These are phyloP conservation scores for Bolboschoenoplectus hybrid DNA, from an alignment of 202 grass and related monocot species.

Conservation along the genomic window DNA sequence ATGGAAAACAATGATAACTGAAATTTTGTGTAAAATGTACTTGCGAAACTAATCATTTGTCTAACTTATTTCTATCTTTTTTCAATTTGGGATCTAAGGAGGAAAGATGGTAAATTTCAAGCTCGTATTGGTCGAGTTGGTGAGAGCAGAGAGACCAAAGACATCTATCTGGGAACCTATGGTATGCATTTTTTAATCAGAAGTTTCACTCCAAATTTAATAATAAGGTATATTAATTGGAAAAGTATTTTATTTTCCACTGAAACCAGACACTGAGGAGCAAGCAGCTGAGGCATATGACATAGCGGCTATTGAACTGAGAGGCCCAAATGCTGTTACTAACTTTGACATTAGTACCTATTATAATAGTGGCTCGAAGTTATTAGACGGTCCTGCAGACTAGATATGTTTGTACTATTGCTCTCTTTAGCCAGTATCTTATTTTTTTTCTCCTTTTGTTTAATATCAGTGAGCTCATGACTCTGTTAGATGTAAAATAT, in stretches of 20 bases:
- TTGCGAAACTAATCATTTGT: not conserved
- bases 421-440: constrained; percentile 3
- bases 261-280: constrained; percentile 77
- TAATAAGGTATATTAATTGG: not conserved
- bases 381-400: constrained; percentile 46
- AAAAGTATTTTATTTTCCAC: constrained; percentile 5
- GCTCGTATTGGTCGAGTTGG: constrained; percentile 90
- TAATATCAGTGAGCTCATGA: not conserved
- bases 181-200: constrained; percentile 51
- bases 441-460: not conserved
- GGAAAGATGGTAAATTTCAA: constrained; percentile 99
- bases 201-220: constrained; percentile 12
- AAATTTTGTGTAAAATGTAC: not conserved
- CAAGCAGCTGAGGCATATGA: constrained; percentile 97
- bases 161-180: constrained; percentile 97
- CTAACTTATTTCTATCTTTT: constrained; percentile 34
- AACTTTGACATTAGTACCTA: constrained; percentile 93
- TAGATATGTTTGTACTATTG: constrained; percentile 52
- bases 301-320: constrained; percentile 86
- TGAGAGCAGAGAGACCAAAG: constrained; percentile 92
- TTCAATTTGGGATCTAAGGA: constrained; percentile 51
- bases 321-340: constrained; percentile 80
- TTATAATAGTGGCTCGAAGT: constrained; percentile 56
- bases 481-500: constrained; percentile 36
- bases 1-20: constrained; percentile 1